Percentiles rank a stretch among this genome's conserved stretches.
These are phyloP conservation scores for Saccharomycopsis fermentans DNA, from an alignment of 805 yeast genomes.

Conservation along the genomic window DNA sequence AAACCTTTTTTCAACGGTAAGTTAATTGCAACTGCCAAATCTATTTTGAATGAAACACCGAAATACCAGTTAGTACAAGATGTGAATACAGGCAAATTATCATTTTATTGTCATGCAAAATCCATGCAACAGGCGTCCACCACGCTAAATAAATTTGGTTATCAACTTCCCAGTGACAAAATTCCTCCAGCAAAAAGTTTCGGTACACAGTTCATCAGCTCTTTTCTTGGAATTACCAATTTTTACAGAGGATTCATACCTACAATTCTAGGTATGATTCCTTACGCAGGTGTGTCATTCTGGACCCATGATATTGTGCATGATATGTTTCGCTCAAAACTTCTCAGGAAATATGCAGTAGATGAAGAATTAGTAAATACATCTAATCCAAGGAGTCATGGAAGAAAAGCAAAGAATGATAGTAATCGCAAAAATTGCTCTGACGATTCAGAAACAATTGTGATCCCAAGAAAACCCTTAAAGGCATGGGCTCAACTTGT, in stretches of 20 bases:
- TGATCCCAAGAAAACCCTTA: conserved; percentile 47
- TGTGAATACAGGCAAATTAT: conserved; percentile 21
- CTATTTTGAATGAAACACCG: not conserved
- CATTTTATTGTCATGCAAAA: conserved; percentile 21
- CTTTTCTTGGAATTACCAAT: conserved; percentile 36
- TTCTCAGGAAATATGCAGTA: conserved; percentile 45
- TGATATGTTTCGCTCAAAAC: conserved; percentile 65
- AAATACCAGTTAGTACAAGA: not conserved
- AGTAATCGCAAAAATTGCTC: not conserved
- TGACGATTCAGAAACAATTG: conserved; percentile 16
- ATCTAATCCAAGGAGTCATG: not conserved
- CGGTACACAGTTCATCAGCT: conserved; percentile 25
- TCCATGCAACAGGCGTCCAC: conserved; percentile 16
- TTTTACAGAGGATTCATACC: conserved; percentile 93
- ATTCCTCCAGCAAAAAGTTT: conserved; percentile 20
- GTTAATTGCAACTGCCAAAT: not conserved
- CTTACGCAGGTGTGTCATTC: conserved; percentile 96
- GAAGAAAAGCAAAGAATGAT: conserved; percentile 18
- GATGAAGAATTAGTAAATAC: conserved; percentile 14
- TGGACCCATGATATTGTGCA: conserved; percentile 88
- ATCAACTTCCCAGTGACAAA: not conserved
- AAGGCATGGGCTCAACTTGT: conserved; percentile 83
- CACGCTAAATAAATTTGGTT: not conserved
- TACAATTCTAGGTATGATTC: conserved; percentile 90
- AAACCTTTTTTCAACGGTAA: not conserved